A percentile compares a stretch with the other conserved stretches of the same genome.
These are phyloP conservation scores for Torulaspora franciscae DNA, from an alignment of 805 yeast species.

Conservation along the genomic window DNA sequence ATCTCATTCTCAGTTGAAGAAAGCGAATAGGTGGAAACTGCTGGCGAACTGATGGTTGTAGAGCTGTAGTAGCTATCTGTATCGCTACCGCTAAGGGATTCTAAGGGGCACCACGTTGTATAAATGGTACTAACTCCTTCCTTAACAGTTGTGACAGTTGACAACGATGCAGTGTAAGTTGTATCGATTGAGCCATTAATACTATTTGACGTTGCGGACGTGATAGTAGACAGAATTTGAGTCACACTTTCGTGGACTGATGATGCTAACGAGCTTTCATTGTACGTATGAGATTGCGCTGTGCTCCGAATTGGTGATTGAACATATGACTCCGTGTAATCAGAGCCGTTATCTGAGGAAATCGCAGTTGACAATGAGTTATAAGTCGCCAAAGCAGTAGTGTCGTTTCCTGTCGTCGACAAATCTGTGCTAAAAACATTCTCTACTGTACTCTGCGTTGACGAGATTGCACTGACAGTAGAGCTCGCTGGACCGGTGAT, in stretches of 20 bases:
- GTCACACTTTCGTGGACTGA: neutral
- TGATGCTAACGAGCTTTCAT: neutral
- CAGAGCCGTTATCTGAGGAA: neutral
- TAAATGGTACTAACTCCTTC: slow-evolving; percentile 21
- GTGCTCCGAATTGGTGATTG: neutral
- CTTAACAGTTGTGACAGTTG: slow-evolving; percentile 7
- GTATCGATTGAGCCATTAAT: neutral
- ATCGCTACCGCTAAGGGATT: neutral
- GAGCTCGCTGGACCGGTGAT: no score
- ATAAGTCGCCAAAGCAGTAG: no score
- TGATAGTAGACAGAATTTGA: neutral
- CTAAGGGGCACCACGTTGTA: slow-evolving; percentile 39
- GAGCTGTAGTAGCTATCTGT: neutral
- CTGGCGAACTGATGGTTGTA: neutral
- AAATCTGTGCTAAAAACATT: no score
- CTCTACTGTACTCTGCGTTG: no score
- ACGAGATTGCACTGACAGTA: no score
- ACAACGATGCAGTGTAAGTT: slow-evolving; percentile 3
- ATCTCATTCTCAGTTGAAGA: neutral
- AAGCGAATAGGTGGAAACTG: neutral
- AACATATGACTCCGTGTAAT: neutral
- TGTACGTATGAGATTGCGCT: neutral
- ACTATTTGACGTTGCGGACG: neutral
- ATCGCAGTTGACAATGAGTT: neutral
- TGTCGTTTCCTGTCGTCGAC: no score